Base-by-base conservation (phyloP, 2,329 filamentous ascomycete species). In the Diaporthe velutina region DNA sequence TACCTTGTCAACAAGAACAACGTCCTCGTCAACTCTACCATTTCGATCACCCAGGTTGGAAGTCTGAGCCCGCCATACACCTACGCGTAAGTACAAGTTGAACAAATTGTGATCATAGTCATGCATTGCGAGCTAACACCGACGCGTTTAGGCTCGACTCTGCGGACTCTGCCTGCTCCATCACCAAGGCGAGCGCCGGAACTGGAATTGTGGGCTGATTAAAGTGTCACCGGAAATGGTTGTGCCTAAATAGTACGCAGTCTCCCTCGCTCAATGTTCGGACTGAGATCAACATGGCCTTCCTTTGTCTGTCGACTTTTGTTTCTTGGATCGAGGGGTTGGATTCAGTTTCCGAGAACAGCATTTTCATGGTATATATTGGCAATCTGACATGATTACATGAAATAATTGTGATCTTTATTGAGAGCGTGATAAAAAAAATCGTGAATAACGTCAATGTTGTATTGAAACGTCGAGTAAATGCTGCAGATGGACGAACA, bases 1-100 rank as follows among this genome's bases (percentile, higher is more conserved):
- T 88, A 84, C 70, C 86, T 86, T 9, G 81, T 86, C 38, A 80
- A 83, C 42, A 81, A 78, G 12, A 83, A 86, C 75, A 89, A 88
- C 71, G 80, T 88, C 77, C 88, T 87, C 66, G 84, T 79, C 48
- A 80, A 82, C 74, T 82, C 80, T 54, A 79, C 79, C 12, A 80
- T 79, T 4, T 76, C 78, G 5, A 85, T 84, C 52, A 84, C 83
- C 1, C 81, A 83, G 77, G 77, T 78, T 30, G 80, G 80, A 42
- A 81, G 78, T 50, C 77, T 84, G 38, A 79, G 79, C 15, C 80
- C 81, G 40, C 81, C 83, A 8, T 85, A 84, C 74, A 82, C 80
- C 68, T 85, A 85, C 77, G 81, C 79, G 81, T 83, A 67, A 79
- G 81, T 80, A 45, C 3, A 28, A 25, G 0, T 30, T 25, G 25